phyloP scores from a whole-genome alignment of 108 stramenopile genomes.

The Nannochloropsis salina region DNA sequence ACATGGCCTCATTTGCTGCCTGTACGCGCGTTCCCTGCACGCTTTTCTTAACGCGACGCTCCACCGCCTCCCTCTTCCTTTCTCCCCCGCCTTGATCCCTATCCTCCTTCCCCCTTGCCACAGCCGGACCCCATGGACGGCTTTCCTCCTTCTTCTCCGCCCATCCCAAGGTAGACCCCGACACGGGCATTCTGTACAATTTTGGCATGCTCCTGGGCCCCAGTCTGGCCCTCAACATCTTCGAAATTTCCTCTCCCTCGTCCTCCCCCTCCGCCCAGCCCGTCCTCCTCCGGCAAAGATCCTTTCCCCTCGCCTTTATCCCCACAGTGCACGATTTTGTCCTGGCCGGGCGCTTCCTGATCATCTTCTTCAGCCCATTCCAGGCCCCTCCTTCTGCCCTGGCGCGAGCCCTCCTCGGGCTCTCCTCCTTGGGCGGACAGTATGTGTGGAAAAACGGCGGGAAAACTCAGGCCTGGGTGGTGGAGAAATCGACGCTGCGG shows the following conservation, averaged over 20 bases:
- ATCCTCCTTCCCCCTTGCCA: not conserved
- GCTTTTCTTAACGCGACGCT: not conserved
- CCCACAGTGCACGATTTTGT: not conserved
- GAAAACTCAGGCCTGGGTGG: not conserved
- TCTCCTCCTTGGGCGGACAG: not conserved
- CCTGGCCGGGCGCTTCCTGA: not conserved
- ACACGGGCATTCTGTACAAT: slow-evolving; percentile 24
- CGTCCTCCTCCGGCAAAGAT: not conserved
- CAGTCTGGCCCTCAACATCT: slow-evolving; percentile 15
- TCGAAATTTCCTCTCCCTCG: not conserved
- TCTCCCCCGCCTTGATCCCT: not conserved
- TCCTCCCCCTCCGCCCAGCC: not conserved
- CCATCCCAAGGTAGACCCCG: slow-evolving; percentile 22
- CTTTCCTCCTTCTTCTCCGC: slow-evolving; percentile 23
- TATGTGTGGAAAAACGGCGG: not conserved
- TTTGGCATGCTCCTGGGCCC: slow-evolving; percentile 21
- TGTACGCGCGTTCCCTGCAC: not conserved
- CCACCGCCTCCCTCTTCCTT: not conserved
- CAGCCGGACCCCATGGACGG: not conserved
- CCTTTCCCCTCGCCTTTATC: not conserved
- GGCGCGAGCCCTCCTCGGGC: not conserved
- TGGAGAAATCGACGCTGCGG: not conserved
- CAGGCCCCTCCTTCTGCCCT: not conserved
- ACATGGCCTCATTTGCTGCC: too few species aligned
- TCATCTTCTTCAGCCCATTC: not conserved